phyloP scores from a whole-genome alignment of 192 early-diverging fungal species.

The Coemansia biformis region DNA sequence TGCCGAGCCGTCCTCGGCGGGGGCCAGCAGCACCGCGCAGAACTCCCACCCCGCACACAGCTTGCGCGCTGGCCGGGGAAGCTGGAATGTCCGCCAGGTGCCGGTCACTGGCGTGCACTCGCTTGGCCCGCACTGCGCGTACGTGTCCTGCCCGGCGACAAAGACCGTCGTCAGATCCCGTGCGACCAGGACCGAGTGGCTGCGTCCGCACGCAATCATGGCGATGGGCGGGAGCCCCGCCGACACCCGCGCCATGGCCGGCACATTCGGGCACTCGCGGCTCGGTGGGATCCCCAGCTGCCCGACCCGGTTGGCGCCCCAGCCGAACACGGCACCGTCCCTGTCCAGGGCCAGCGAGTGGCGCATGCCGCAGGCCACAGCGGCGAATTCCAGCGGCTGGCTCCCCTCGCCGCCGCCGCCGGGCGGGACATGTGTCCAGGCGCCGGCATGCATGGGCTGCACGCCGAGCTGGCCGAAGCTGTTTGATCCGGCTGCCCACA shows the following conservation, averaged over 20 bases:
- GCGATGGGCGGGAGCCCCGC: constrained; percentile 31
- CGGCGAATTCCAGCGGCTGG: constrained; percentile 19
- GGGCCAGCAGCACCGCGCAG: constrained; percentile 57
- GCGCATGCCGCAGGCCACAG: constrained; percentile 60
- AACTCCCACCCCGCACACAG: constrained; percentile 49
- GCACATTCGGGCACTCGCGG: background rate
- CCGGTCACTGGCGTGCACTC: background rate
- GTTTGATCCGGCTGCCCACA: constrained; percentile 23
- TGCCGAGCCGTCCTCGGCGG: constrained; percentile 37
- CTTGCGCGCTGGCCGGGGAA: constrained; percentile 11
- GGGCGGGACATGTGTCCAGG: constrained; percentile 1
- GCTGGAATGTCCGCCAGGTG: constrained; percentile 9
- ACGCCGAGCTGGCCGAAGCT: constrained; percentile 31
- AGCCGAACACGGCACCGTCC: constrained; percentile 49
- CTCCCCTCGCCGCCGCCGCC: background rate
- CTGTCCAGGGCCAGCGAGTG: constrained; percentile 55
- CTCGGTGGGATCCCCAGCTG: constrained; percentile 48
- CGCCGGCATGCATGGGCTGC: background rate
- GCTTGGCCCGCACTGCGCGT: constrained; percentile 56
- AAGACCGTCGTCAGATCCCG: constrained; percentile 41
- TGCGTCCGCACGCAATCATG: constrained; percentile 61
- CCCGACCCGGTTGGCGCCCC: constrained; percentile 64
- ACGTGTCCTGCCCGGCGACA: constrained; percentile 59
- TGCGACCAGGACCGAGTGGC: constrained; percentile 55
- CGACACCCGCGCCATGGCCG: background rate